Conservation (phyloP, 768 basidiomycete genomes). For the Pulveroboletus sp. region DNA sequence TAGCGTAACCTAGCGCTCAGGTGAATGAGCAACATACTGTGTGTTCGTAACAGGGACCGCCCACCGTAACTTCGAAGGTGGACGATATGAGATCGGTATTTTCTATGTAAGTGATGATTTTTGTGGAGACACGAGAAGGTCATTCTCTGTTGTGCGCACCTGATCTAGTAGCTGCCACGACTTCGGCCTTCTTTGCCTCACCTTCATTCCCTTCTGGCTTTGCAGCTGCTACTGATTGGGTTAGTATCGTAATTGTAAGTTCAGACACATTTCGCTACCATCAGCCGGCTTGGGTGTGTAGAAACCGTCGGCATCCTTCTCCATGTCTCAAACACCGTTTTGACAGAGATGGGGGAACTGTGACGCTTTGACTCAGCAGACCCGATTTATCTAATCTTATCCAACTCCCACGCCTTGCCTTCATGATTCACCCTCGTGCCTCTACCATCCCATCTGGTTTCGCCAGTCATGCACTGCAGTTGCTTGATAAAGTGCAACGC, state of each 20-base stretch:
- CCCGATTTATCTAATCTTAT: slow-evolving; percentile 18
- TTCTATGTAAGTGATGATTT: slow-evolving; percentile 7
- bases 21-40: slow-evolving; percentile 1
- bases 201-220: slow-evolving; percentile 27
- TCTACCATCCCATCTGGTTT: slow-evolving; percentile 15
- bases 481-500: slow-evolving; percentile 37
- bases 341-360: slow-evolving; percentile 6
- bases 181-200: slow-evolving; percentile 23
- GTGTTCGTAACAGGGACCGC: slow-evolving; percentile 18
- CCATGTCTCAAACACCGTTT: slow-evolving; percentile 35
- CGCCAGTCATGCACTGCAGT: slow-evolving; percentile 16
- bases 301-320: slow-evolving; percentile 80
- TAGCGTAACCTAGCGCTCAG: slow-evolving; percentile 70
- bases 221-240: slow-evolving; percentile 2
- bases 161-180: slow-evolving; percentile 14
- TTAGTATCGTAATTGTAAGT: slow-evolving; percentile 5
- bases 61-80: slow-evolving; percentile 78
- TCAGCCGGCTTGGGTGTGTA: slow-evolving; percentile 48
- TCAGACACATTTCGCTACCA: slow-evolving; percentile 31
- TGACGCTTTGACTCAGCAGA: slow-evolving; percentile 22
- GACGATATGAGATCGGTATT: slow-evolving; percentile 66
- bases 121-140: not conserved
- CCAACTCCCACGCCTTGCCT: not conserved
- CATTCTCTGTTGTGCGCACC: slow-evolving; percentile 13
- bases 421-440: slow-evolving; percentile 7